Base-by-base conservation (phyloP, 352 stramenopile species). In the Phytophthora pinifolia region DNA sequence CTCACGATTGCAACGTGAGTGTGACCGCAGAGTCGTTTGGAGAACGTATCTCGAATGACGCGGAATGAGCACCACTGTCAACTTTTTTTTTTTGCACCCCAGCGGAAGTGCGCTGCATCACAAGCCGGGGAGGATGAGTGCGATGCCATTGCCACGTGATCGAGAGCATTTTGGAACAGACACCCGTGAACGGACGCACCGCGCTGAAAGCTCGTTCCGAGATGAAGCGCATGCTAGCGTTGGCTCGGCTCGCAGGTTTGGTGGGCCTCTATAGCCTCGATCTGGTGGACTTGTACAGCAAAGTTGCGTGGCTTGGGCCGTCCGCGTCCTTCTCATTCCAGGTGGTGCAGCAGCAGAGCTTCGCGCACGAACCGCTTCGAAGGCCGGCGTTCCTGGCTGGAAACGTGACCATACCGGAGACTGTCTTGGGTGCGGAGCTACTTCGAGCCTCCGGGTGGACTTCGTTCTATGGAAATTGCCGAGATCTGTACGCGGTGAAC, bases 291-390 rank as follows among this genome's bases (percentile, higher is more conserved):
- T 38, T 67, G 7, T 59, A 67, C 37, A 48, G 50, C 32, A 82
- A 82, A 30, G 34, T 73, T 13, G 32, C 42, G 7, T 77, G 66
- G 69, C 62, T 79, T 36, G 66, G 69, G 4, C 50, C 64, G 13
- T 46, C 38, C n/a, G 69, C 77, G 6, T 72, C 69, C 4, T 82
- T 67, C 41, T 59, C 67, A 9, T 82, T 79, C 22, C 35, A 53
- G 8, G 52, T 62, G 15, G 53, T 47, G 12, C 59, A 54, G 43
- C 59, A 69, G 1, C 41, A 49, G 17, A 8, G 25, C 3, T 72
- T 82, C 22, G 43, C 65, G 3, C 6, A 44, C 3, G 47, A 57
- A 17, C 46, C 59, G 1, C 34, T 79, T 25, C 27, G 46, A 18
- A 65, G 31, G 33, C 51, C 62, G 6, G 35, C 5, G 3, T 70